These are phyloP conservation scores for Tubosaeta sp. DNA, from an alignment of 768 basidiomycete genomes.

Conservation along the genomic window DNA sequence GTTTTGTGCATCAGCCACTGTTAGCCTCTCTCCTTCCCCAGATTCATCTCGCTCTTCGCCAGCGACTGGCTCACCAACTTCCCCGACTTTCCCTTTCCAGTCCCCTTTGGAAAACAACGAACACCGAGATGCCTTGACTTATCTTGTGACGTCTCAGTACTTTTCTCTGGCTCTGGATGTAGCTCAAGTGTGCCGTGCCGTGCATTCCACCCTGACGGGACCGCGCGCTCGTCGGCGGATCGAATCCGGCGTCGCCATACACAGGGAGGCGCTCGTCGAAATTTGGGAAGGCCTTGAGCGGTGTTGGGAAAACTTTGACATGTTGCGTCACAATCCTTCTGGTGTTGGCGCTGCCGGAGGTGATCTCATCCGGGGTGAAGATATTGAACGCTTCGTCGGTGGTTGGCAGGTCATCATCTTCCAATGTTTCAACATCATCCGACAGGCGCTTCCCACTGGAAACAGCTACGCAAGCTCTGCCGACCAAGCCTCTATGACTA, in stretches of 20 bases:
- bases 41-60: conserved; percentile 35
- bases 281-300: conserved; percentile 83
- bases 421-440: conserved; percentile 86
- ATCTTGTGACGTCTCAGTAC: conserved; percentile 52
- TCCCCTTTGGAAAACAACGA: conserved; percentile 22
- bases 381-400: conserved; percentile 66
- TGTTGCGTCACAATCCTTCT: conserved; percentile 44
- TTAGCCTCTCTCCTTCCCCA: conserved; percentile 31
- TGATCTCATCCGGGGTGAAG: conserved; percentile 41
- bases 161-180: conserved; percentile 72
- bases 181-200: conserved; percentile 69
- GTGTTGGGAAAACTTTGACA: conserved; percentile 83
- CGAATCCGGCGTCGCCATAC: conserved; percentile 49
- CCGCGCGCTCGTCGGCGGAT: conserved; percentile 60
- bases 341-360: conserved; percentile 38
- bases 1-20: conserved; percentile 27
- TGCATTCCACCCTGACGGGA: conserved; percentile 78
- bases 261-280: conserved; percentile 61
- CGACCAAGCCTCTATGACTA: conserved; percentile 43
- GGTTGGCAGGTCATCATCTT: conserved; percentile 94
- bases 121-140: conserved; percentile 39
- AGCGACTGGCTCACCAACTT: conserved; percentile 16
- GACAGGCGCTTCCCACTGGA: conserved; percentile 70
- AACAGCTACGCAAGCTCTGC: conserved; percentile 37
- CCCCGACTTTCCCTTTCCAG: conserved; percentile 22